Percentiles rank a stretch among this genome's conserved stretches.
Conservation (phyloP, 352 stramenopile genomes). For the Phytophthora macrochlamydospora region DNA sequence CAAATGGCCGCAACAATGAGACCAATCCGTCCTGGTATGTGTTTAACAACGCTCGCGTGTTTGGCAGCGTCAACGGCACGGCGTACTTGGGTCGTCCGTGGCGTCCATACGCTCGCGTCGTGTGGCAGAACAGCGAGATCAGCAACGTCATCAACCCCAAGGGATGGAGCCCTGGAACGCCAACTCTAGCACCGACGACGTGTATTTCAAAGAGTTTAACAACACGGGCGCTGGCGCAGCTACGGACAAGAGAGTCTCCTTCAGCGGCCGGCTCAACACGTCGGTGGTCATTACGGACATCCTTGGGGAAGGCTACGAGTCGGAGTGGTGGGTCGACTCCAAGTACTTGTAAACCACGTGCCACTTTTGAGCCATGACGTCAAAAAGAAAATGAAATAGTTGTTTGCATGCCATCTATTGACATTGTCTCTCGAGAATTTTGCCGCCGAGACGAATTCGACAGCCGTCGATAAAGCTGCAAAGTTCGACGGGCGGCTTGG, state of each 20-base stretch:
- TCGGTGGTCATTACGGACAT: constrained; percentile 23
- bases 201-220: constrained; percentile 27
- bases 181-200: constrained; percentile 19
- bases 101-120: constrained; percentile 19
- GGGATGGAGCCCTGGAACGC: constrained; percentile 21
- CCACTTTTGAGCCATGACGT: too few species aligned
- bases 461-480: too few species aligned
- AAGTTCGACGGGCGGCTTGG: too few species aligned
- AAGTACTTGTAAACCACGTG: constrained; percentile 15
- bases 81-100: constrained; percentile 23
- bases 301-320: constrained; percentile 16
- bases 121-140: constrained; percentile 25
- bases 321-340: constrained; percentile 25
- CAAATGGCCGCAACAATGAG: constrained; percentile 18
- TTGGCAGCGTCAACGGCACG: constrained; percentile 8
- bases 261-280: constrained; percentile 14
- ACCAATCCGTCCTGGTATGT: constrained; percentile 27
- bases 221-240: constrained; percentile 13
- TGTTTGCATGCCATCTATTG: too few species aligned
- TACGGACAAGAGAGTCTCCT: constrained; percentile 15
- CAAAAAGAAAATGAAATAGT: too few species aligned
- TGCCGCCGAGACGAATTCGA: too few species aligned
- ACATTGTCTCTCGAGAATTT: too few species aligned
- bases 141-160: constrained; percentile 20
- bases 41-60: constrained; percentile 24